Base-by-base conservation (phyloP, 768 basidiomycete species). In the Phlebiopsis flavidoalba region DNA sequence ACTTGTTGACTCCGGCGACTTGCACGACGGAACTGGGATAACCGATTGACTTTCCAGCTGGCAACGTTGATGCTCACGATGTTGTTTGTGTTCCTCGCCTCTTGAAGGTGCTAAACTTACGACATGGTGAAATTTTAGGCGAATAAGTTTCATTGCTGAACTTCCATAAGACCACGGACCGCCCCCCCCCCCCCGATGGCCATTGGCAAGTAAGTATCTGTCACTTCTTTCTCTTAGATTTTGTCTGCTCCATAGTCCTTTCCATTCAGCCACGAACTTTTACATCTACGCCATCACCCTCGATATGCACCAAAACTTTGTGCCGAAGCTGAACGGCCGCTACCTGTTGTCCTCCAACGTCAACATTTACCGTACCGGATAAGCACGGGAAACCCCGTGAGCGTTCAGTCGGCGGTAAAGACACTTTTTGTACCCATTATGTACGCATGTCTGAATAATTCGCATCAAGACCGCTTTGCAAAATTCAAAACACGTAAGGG, bases 291-390 rank as follows among this genome's bases (percentile, higher is more conserved):
- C 76, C 7, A 79, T 86, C 67, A 76, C 88, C 3, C 77, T 84
- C 31, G 88, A 90, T 70, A 87, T 89, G 88, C 76, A 88, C 70
- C 73, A 77, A 55, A 88, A 87, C 69, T 89, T 93, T 66, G 84
- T 75, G 3, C 86, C 84, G 3, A 74, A 83, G 52, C 79, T 86
- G 71, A 77, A 82, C 8, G 91, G 89, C 7, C 80, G 86, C 50
- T 95, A 93, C 71, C n/a, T n/a, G n/a, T 74, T 97, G 51, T 85
- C 91, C 0, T 91, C 87, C 1, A 96, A 96, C 66, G 89, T 84
- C 59, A 91, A 95, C 74, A 91, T 96, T n/a, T 69, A 93, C 92
- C 2, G 68, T 89, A 8, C 63, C 78, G 15, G 79, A 82, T 65
- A 66, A 74, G 45, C 58, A 71, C 12, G 77, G 75, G 12, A 61